phyloP scores from a whole-genome alignment of 2,329 filamentous ascomycete genomes.

The Fusarium lateritium region DNA sequence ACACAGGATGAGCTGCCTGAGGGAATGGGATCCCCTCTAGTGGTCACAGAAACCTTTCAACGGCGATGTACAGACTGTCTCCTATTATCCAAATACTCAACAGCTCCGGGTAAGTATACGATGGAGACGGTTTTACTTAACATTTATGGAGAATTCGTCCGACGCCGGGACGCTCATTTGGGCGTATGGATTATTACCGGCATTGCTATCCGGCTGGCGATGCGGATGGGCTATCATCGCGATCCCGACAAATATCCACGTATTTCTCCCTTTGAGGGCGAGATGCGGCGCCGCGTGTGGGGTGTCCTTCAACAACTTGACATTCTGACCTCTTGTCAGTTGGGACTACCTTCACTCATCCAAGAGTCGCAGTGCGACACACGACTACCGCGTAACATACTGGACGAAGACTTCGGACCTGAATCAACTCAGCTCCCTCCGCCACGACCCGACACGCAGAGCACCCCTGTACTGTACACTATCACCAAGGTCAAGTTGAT shows the following conservation, averaged over 20 bases:
- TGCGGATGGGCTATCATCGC: constrained; percentile 44
- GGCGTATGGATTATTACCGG: constrained; percentile 35
- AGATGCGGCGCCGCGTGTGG: constrained; percentile 42
- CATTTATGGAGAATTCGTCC: constrained; percentile 33
- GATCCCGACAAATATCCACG: constrained; percentile 26
- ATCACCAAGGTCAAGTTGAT: constrained; percentile 31
- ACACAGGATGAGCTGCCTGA: constrained; percentile 26
- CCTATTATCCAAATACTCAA: constrained; percentile 33
- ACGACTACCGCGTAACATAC: constrained; percentile 20
- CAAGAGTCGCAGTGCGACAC: constrained; percentile 37
- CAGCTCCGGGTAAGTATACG: constrained; percentile 19
- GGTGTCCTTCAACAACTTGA: constrained; percentile 33
- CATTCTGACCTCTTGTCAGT: constrained; percentile 29
- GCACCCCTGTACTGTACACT: constrained; percentile 26
- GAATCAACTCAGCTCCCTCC: constrained; percentile 23
- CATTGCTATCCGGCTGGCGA: constrained; percentile 29
- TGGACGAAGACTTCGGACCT: constrained; percentile 33
- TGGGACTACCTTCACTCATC: constrained; percentile 33
- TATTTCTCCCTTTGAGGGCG: constrained; percentile 32
- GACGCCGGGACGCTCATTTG: constrained; percentile 29
- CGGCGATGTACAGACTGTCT: constrained; percentile 38
- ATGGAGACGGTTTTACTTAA: constrained; percentile 37
- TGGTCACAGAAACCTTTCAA: constrained; percentile 26
- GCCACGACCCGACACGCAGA: constrained; percentile 13
- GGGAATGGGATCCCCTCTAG: constrained; percentile 20